Conservation (phyloP, 768 basidiomycete species). For the Saitozyma sp. region DNA sequence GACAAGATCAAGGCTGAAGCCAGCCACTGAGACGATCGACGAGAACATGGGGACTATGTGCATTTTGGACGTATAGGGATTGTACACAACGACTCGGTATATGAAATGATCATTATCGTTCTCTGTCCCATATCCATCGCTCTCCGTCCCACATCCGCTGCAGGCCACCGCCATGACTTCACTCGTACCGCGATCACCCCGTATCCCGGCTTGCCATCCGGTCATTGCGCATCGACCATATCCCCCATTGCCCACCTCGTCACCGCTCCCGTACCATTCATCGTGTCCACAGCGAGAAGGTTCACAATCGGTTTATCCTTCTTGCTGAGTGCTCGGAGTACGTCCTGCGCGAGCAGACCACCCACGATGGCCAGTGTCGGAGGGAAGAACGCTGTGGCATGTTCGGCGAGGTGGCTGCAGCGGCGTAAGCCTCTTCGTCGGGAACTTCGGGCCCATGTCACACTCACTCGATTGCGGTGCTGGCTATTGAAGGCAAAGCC, state of each 20-base stretch:
- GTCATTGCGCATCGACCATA: slow-evolving; percentile 20
- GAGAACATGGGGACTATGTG: not conserved
- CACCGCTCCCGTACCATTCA: slow-evolving; percentile 39
- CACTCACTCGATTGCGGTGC: slow-evolving; percentile 65
- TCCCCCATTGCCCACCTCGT: slow-evolving; percentile 44
- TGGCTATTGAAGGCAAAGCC: slow-evolving; percentile 53
- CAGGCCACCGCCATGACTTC: too few species aligned
- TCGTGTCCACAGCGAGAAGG: slow-evolving; percentile 75
- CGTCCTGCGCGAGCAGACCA: slow-evolving; percentile 91
- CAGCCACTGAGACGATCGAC: not conserved
- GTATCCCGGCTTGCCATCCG: not conserved
- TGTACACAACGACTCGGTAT: not conserved
- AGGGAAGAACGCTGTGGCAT: slow-evolving; percentile 81
- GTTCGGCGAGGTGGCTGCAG: slow-evolving; percentile 65
- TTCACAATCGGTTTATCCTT: slow-evolving; percentile 93
- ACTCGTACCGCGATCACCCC: not conserved
- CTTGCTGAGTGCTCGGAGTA: slow-evolving; percentile 83
- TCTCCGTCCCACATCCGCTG: not conserved
- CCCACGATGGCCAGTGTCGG: slow-evolving; percentile 93
- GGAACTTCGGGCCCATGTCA: not conserved
- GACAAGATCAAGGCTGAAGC: not conserved
- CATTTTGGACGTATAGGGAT: slow-evolving; percentile 1
- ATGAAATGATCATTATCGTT: not conserved
- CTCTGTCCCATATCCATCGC: not conserved
- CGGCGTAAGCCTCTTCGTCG: slow-evolving; percentile 6